Conservation (phyloP, 148 eudicot genomes). For the Rhododendron simsii region DNA sequence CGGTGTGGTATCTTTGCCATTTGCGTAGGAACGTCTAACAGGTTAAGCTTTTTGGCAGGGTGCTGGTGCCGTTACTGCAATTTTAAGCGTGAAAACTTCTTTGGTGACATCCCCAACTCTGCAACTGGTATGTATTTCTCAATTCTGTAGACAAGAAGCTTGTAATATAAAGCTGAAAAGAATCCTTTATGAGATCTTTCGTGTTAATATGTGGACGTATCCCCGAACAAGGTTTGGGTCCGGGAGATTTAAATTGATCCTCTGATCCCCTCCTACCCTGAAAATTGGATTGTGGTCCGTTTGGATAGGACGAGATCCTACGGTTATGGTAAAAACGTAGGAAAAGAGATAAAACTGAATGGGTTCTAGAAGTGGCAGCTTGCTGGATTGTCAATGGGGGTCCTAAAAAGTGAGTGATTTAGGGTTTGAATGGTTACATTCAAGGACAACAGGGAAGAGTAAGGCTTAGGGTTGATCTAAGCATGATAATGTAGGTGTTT, state of each 20-base stretch:
- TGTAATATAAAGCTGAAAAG: neutral
- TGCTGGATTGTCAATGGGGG: neutral
- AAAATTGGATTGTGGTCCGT: neutral
- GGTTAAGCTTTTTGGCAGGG: slow-evolving; percentile 47
- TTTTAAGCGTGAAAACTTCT: slow-evolving; percentile 60
- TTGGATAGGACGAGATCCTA: neutral
- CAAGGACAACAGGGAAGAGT: neutral
- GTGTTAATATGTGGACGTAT: neutral
- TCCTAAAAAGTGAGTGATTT: neutral
- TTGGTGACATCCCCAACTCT: slow-evolving; percentile 46
- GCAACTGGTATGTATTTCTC: slow-evolving; percentile 46
- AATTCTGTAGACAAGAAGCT: neutral
- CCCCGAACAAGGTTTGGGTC: neutral
- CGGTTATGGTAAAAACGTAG: neutral
- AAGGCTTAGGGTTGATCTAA: neutral
- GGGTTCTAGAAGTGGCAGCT: neutral
- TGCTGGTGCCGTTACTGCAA: slow-evolving; percentile 47
- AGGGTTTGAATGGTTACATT: neutral
- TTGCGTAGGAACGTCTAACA: slow-evolving; percentile 3
- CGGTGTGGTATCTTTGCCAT: neutral
- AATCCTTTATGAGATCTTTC: neutral
- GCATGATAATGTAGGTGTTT: neutral
- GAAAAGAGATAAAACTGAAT: neutral
- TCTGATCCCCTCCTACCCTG: neutral
- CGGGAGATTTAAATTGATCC: neutral